Percentiles rank a stretch among this genome's conserved stretches.
Evolutionary conservation across 164 flowering plant species (phyloP).

Genomic region (Kingdonia uniflora): DNA sequence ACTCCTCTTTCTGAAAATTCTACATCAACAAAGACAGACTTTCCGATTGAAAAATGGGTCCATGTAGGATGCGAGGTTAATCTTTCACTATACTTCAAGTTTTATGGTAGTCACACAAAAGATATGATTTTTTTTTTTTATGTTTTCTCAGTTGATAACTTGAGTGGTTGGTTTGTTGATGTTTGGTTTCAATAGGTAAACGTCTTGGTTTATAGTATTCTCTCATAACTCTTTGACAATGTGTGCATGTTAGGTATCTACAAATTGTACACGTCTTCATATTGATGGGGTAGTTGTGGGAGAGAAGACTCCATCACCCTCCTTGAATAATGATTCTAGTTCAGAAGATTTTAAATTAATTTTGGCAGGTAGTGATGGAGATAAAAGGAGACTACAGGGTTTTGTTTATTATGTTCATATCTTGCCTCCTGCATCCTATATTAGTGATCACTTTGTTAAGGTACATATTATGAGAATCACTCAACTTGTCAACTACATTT

Average conservation of each 20-base stretch:
- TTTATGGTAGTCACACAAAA: neutral
- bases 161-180: neutral
- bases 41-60: slow-evolving; percentile 52
- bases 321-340: slow-evolving; percentile 12
- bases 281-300: slow-evolving; percentile 55
- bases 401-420: slow-evolving; percentile 42
- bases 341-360: slow-evolving; percentile 19
- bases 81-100: neutral
- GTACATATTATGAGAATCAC: slow-evolving; percentile 16
- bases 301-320: slow-evolving; percentile 38
- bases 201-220: neutral
- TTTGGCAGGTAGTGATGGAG: slow-evolving; percentile 30
- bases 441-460: slow-evolving; percentile 43
- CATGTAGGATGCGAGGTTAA: slow-evolving; percentile 79
- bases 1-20: slow-evolving; percentile 19
- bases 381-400: slow-evolving; percentile 28
- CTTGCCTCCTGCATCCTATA: slow-evolving; percentile 22
- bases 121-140: neutral
- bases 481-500: neutral
- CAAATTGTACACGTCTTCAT: slow-evolving; percentile 36
- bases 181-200: neutral
- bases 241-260: slow-evolving; percentile 33
- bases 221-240: neutral
- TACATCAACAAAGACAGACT: slow-evolving; percentile 24
- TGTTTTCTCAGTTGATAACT: neutral